These are phyloP conservation scores for Tolypocladium tundrense DNA, from an alignment of 2,329 filamentous ascomycete species.

Conservation along the genomic window DNA sequence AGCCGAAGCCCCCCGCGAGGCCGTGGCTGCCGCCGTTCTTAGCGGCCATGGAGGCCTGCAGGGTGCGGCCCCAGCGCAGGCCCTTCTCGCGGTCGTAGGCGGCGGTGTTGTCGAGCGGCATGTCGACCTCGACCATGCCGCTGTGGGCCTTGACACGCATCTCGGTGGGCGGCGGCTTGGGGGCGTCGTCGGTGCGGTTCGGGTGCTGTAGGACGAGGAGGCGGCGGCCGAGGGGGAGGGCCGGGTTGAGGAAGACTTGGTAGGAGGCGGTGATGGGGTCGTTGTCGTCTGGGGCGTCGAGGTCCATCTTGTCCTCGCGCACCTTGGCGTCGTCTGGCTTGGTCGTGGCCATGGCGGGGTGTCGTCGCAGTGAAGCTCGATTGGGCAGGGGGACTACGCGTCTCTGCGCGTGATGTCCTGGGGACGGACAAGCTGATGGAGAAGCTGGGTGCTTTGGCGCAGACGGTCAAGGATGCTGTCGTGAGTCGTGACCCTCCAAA, in stretches of 20 bases:
- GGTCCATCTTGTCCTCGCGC: conserved; percentile 10
- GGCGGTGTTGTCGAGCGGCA: conserved; percentile 62
- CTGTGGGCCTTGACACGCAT: conserved; percentile 73
- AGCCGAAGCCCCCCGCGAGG: conserved; percentile 62
- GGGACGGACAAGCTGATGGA: background rate
- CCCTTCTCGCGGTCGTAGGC: conserved; percentile 83
- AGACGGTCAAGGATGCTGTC: background rate
- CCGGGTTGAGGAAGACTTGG: conserved; percentile 76
- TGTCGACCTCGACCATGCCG: conserved; percentile 83
- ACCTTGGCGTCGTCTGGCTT: conserved; percentile 7
- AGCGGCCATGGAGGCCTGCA: conserved; percentile 49
- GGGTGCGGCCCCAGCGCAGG: conserved; percentile 68
- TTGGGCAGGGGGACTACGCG: background rate
- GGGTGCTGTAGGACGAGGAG: conserved; percentile 85
- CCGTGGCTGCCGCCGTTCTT: conserved; percentile 59
- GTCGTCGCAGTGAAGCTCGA: background rate
- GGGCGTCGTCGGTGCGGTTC: conserved; percentile 54
- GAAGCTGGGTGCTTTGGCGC: background rate
- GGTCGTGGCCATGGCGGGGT: conserved; percentile 2
- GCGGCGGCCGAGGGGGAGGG: conserved; percentile 49
- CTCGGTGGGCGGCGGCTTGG: conserved; percentile 47
- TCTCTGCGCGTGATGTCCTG: background rate
- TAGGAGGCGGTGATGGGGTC: conserved; percentile 69
- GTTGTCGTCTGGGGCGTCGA: conserved; percentile 28
- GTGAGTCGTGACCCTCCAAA: background rate